phyloP scores from a whole-genome alignment of 78 protist species.

The Planoprotostelium fungivorum region DNA sequence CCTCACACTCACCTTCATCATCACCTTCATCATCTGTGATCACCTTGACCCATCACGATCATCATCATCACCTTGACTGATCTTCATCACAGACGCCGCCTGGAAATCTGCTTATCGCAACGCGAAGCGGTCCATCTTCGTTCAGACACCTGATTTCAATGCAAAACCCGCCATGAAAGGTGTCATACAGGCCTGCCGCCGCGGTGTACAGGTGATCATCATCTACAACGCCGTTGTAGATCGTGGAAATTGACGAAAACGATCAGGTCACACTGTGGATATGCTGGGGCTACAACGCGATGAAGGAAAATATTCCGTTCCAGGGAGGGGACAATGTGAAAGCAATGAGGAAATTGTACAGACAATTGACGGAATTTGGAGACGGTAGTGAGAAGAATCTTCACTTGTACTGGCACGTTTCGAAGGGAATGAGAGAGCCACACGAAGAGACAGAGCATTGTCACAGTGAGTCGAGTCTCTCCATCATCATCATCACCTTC shows the following conservation, averaged over 20 bases:
- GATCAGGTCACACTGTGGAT: not conserved
- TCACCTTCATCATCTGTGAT: not conserved
- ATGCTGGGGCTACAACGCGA: not conserved
- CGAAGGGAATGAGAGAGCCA: not conserved
- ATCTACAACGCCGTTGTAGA: not conserved
- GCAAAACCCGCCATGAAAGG: not conserved
- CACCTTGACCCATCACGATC: too few relatives aligned
- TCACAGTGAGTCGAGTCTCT: not conserved
- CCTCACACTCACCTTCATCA: too few relatives aligned
- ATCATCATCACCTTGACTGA: not conserved
- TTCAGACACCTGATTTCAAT: not conserved
- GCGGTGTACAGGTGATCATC: not conserved
- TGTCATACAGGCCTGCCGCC: not conserved
- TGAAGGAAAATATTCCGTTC: not conserved
- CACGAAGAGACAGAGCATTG: not conserved
- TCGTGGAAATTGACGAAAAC: not conserved
- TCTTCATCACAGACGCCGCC: not conserved
- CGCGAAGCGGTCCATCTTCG: not conserved
- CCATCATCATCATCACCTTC: not conserved
- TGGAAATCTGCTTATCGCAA: not conserved
- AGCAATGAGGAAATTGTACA: not conserved
- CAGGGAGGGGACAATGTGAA: not conserved
- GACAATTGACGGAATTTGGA: not conserved
- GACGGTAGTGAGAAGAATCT: not conserved
- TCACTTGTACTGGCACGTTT: not conserved